Evolutionary conservation across 371 early-diverging fungal genomes (phyloP).

Genomic region (Mucor piriformis): DNA sequence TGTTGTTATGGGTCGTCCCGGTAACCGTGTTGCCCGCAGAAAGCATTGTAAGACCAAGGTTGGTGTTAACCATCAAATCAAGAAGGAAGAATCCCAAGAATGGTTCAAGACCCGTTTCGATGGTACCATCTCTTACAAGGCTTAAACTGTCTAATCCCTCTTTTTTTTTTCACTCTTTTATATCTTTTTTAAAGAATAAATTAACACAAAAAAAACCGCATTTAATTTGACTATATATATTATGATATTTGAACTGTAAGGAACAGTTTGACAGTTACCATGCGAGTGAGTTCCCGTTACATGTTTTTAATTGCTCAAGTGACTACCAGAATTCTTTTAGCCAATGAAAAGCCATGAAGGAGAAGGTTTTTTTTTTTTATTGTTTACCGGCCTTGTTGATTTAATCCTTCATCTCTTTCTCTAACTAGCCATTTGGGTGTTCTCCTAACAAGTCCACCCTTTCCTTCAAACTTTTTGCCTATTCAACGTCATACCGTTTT

Average conservation of each 20-base stretch:
- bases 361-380: not conserved
- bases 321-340: too few relatives aligned
- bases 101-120: constrained; percentile 31
- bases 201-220: too few relatives aligned
- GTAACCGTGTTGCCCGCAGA: constrained; percentile 96
- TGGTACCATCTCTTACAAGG: constrained; percentile 20
- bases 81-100: constrained; percentile 56
- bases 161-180: too few relatives aligned
- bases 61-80: constrained; percentile 94
- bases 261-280: not conserved
- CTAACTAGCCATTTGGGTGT: constrained; percentile 8
- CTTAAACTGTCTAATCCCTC: constrained; percentile 3
- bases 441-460: constrained; percentile 1
- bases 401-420: not conserved
- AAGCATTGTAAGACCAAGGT: constrained; percentile 89
- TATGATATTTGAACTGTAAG: too few relatives aligned
- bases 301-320: not conserved
- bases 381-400: not conserved
- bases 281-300: not conserved
- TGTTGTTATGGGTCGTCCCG: constrained; percentile 98
- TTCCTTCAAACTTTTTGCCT: not conserved
- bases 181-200: too few relatives aligned
- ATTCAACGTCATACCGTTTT: constrained; percentile 13
- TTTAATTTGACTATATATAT: too few relatives aligned
- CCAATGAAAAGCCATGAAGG: not conserved